These are phyloP conservation scores for Fusarium nygamai DNA, from an alignment of 2,329 filamentous ascomycete genomes.

Conservation along the genomic window DNA sequence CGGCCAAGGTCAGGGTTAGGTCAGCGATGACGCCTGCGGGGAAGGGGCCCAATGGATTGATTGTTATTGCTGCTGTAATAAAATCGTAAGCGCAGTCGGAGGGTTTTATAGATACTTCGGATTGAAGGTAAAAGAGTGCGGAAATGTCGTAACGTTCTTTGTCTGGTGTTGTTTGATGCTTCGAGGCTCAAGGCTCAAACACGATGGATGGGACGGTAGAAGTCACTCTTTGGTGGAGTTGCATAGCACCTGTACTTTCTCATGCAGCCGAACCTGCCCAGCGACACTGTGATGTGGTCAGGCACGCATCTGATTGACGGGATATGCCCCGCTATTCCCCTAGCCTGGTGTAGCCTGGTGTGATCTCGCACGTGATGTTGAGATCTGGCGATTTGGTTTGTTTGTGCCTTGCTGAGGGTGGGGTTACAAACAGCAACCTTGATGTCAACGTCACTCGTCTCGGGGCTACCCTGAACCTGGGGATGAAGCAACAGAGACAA, in stretches of 20 bases:
- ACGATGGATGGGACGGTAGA: conserved; percentile 39
- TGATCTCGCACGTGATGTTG: conserved; percentile 39
- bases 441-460: conserved; percentile 40
- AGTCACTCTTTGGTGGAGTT: conserved; percentile 49
- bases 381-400: conserved; percentile 34
- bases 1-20: conserved; percentile 50
- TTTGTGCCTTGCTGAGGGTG: conserved; percentile 40
- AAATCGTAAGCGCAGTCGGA: conserved; percentile 16
- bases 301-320: conserved; percentile 29
- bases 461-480: conserved; percentile 34
- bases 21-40: conserved; percentile 53
- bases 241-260: conserved; percentile 48
- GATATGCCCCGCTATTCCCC: conserved; percentile 23
- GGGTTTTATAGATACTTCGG: conserved; percentile 19
- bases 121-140: conserved; percentile 15
- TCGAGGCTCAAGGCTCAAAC: conserved; percentile 33
- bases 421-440: conserved; percentile 38
- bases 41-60: conserved; percentile 30
- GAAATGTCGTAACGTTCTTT: conserved; percentile 29
- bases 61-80: conserved; percentile 27
- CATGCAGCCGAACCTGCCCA: conserved; percentile 43
- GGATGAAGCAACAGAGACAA: neutral
- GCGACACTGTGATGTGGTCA: conserved; percentile 25
- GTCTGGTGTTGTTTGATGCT: conserved; percentile 39
- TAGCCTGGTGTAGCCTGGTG: conserved; percentile 24